A percentile compares a stretch with the other conserved stretches of the same genome.
phyloP scores from a whole-genome alignment of 768 basidiomycete species.

The Tremella mesenterica region DNA sequence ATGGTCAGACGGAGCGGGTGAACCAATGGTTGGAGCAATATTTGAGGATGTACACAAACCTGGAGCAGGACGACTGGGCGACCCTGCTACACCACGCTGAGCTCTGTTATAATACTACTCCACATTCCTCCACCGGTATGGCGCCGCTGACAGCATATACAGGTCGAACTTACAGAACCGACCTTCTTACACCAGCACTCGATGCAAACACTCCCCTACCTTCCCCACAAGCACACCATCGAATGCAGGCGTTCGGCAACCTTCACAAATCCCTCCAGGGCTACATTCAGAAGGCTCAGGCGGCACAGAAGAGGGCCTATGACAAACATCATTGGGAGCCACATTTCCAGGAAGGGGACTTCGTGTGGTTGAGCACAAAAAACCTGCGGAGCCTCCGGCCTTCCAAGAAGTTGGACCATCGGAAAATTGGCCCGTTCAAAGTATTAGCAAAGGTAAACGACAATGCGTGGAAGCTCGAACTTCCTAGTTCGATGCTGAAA shows the following conservation, averaged over 20 bases:
- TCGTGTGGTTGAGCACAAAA: background rate
- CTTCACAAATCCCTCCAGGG: background rate
- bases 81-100: slow-evolving; percentile 34
- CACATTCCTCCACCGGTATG: slow-evolving; percentile 4
- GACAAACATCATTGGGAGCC: background rate
- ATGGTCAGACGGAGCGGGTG: slow-evolving; percentile 46
- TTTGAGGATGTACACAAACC: slow-evolving; percentile 9
- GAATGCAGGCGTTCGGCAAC: background rate
- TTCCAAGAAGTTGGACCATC: background rate
- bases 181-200: background rate
- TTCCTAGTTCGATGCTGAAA: background rate
- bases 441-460: background rate
- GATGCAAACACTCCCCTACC: no score
- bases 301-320: background rate
- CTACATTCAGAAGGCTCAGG: background rate
- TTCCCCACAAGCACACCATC: background rate
- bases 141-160: slow-evolving; percentile 10
- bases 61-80: slow-evolving; percentile 44
- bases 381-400: background rate
- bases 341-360: background rate
- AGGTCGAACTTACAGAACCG: slow-evolving; percentile 4
- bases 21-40: slow-evolving; percentile 17
- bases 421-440: background rate
- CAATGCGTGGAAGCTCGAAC: background rate
- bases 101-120: slow-evolving; percentile 9